Evolutionary conservation across 78 protist genomes (phyloP).

Genomic region (Creolimax fragrantissima): DNA sequence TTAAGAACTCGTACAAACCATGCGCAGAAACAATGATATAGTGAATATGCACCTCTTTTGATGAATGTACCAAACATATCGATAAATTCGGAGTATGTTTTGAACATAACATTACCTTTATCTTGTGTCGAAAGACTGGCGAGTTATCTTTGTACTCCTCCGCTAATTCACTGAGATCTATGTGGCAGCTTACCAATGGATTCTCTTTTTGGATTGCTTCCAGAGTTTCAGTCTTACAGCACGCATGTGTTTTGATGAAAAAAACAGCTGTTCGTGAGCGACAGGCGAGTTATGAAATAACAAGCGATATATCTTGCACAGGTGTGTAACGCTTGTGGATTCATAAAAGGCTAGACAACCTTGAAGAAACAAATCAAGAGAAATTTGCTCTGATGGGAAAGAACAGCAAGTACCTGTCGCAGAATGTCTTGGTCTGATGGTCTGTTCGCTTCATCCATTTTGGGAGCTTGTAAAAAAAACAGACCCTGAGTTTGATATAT

Average conservation of each 20-base stretch:
- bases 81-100: neutral
- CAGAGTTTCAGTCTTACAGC: neutral
- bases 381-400: no score
- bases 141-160: neutral
- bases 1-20: neutral
- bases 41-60: neutral
- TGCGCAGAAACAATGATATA: no score
- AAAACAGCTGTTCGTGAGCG: no score
- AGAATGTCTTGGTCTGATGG: neutral
- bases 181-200: neutral
- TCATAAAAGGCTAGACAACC: no score
- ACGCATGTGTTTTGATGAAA: neutral
- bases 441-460: neutral
- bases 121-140: neutral
- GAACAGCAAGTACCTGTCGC: no score
- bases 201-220: neutral
- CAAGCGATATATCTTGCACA: no score
- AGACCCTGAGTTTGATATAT: neutral
- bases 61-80: neutral
- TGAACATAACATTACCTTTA: neutral
- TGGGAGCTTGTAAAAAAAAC: neutral
- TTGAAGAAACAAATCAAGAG: no score
- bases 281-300: no score
- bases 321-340: no score
- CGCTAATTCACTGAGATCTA: neutral